phyloP scores from a whole-genome alignment of 768 basidiomycete genomes.

The Porpolomopsis calyptriformis region DNA sequence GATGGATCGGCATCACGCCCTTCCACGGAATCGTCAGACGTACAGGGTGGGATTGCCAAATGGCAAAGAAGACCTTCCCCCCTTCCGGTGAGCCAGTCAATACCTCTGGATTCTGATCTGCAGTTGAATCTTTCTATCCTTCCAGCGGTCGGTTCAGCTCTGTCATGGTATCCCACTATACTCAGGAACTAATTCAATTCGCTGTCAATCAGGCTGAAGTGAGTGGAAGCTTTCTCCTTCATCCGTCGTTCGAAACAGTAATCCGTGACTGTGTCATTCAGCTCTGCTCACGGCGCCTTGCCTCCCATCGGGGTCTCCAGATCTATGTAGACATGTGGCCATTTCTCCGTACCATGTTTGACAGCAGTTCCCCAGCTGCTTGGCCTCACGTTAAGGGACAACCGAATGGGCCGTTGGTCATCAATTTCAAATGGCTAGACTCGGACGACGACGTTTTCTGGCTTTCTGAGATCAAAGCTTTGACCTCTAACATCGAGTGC shows the following conservation, averaged over 20 bases:
- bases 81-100: not conserved
- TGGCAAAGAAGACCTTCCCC: not conserved
- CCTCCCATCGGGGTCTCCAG: not conserved
- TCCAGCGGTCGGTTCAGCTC: not conserved
- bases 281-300: not conserved
- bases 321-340: conserved; percentile 5
- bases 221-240: not conserved
- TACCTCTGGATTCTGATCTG: not conserved
- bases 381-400: conserved; percentile 1
- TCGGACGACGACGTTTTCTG: conserved; percentile 3
- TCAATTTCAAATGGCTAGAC: conserved; percentile 3
- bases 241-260: not conserved
- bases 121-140: not conserved
- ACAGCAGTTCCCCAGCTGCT: conserved; percentile 1
- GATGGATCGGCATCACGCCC: not conserved
- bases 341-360: not conserved
- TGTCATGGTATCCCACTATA: not conserved
- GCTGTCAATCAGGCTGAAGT: not conserved
- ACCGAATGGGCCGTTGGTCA: conserved; percentile 1
- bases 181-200: not conserved
- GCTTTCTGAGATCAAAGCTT: not conserved
- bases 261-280: not conserved
- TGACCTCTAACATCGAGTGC: not conserved
- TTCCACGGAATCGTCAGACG: not conserved
- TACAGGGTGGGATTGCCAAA: not conserved